Conservation (phyloP, 1,284 basidiomycete genomes). For the Gomphus bonarii region DNA sequence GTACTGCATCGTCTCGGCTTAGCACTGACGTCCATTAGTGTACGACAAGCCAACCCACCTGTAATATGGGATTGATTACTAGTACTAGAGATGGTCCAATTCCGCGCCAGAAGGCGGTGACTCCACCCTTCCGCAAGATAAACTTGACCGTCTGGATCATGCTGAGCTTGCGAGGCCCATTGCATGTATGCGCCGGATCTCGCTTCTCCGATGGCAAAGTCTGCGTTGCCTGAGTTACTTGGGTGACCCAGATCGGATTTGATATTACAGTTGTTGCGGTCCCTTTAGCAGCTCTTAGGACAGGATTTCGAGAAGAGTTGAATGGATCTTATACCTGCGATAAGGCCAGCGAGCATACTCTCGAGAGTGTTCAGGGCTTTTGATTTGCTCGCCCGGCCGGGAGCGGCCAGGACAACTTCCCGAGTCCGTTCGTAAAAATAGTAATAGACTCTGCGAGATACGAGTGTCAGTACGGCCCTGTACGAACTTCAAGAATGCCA, state of each 20-base stretch:
- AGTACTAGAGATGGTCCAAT: conserved; percentile 89
- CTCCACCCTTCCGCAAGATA: conserved; percentile 73
- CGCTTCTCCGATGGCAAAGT: conserved; percentile 29
- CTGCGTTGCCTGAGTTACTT: conserved; percentile 82
- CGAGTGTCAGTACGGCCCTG: neutral
- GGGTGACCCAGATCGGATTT: conserved; percentile 96
- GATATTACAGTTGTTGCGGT: conserved; percentile 84
- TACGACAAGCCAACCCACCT: conserved; percentile 22
- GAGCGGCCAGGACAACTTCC: conserved; percentile 43
- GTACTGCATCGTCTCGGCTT: conserved; percentile 38
- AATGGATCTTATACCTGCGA: conserved; percentile 54
- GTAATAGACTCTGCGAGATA: conserved; percentile 57
- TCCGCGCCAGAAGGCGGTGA: conserved; percentile 86
- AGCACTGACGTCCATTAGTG: neutral
- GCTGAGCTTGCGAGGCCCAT: conserved; percentile 37
- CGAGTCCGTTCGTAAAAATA: conserved; percentile 73
- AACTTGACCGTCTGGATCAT: conserved; percentile 60
- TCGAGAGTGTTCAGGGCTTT: conserved; percentile 76
- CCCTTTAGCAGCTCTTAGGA: conserved; percentile 34
- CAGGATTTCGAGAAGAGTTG: neutral
- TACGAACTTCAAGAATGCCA: conserved; percentile 14
- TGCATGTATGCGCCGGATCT: conserved; percentile 6
- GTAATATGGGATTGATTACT: conserved; percentile 91
- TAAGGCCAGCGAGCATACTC: conserved; percentile 82
- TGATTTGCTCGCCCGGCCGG: conserved; percentile 32